Percentiles rank a stretch among this genome's conserved stretches.
Evolutionary conservation across 768 basidiomycete genomes (phyloP).

Genomic region (Hygrocybe punicea): DNA sequence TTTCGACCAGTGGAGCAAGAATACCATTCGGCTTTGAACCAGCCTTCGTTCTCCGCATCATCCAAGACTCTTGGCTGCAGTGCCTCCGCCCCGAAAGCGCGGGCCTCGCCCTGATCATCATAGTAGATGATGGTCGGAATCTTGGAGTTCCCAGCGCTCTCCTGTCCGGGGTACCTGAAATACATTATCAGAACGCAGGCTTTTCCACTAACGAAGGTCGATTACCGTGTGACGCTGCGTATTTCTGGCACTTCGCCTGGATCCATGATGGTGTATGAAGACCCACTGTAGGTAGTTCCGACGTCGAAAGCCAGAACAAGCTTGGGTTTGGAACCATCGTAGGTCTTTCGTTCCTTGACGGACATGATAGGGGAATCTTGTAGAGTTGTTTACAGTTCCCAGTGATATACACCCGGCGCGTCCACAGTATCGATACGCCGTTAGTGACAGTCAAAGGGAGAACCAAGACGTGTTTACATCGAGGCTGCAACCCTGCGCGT

Average conservation of each 20-base stretch:
- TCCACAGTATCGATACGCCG: too few species aligned
- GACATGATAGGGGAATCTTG: neutral
- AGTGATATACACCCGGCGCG: too few species aligned
- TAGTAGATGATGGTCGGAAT: slow-evolving; percentile 49
- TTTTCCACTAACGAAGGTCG: neutral
- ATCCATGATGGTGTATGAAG: slow-evolving; percentile 38
- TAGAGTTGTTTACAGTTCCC: too few species aligned
- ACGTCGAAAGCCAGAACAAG: slow-evolving; percentile 44
- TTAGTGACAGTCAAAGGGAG: too few species aligned
- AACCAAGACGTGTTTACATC: too few species aligned
- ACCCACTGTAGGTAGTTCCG: slow-evolving; percentile 44
- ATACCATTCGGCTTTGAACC: slow-evolving; percentile 50
- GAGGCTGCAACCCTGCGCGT: too few species aligned
- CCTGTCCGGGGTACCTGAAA: slow-evolving; percentile 46
- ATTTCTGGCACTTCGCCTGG: slow-evolving; percentile 36
- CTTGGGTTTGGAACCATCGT: slow-evolving; percentile 38
- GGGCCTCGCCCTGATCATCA: slow-evolving; percentile 35
- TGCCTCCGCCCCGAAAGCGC: slow-evolving; percentile 48
- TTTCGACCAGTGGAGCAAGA: slow-evolving; percentile 14
- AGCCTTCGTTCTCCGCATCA: slow-evolving; percentile 41
- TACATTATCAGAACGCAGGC: neutral
- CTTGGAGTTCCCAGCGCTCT: slow-evolving; percentile 44
- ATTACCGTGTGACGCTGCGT: slow-evolving; percentile 40
- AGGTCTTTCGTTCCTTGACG: slow-evolving; percentile 26
- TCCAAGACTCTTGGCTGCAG: slow-evolving; percentile 37